Evolutionary conservation across 2,329 filamentous ascomycete genomes (phyloP).

Genomic region (Dactylellina drechsleri): DNA sequence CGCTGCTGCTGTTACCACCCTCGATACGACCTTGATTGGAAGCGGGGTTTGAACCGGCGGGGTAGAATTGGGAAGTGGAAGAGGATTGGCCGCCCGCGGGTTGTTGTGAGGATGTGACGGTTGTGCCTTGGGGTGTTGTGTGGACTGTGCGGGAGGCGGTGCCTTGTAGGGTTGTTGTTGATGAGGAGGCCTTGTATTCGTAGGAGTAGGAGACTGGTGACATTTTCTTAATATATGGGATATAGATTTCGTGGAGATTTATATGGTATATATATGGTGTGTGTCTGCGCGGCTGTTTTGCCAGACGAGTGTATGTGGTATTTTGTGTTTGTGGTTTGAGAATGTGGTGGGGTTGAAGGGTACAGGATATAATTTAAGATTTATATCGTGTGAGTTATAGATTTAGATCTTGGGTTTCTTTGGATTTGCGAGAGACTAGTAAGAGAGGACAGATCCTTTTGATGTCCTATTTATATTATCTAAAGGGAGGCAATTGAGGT

Average conservation of each 20-base stretch:
- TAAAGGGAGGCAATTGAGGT: no score
- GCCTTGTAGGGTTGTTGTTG: conserved; percentile 24
- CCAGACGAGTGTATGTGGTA: no score
- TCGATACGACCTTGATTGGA: conserved; percentile 1
- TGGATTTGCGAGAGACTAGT: no score
- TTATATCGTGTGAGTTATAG: background rate
- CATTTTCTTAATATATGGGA: conserved; percentile 17
- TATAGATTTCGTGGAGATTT: background rate
- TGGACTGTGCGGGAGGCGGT: conserved; percentile 43
- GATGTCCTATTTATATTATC: no score
- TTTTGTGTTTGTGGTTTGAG: background rate
- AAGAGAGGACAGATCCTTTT: no score
- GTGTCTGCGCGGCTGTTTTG: no score
- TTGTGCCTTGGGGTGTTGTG: conserved; percentile 42
- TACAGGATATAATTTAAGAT: background rate
- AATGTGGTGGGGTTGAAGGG: background rate
- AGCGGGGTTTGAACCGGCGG: conserved; percentile 9
- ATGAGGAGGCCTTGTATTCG: conserved; percentile 38
- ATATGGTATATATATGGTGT: background rate
- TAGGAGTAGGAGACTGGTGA: conserved; percentile 36
- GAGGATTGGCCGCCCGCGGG: conserved; percentile 20
- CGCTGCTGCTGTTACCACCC: background rate
- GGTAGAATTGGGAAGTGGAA: conserved; percentile 2
- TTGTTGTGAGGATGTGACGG: conserved; percentile 27
- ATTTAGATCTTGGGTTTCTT: no score